phyloP scores from a whole-genome alignment of 2,329 filamentous ascomycete genomes.

The Microcyclospora tardicrescens region DNA sequence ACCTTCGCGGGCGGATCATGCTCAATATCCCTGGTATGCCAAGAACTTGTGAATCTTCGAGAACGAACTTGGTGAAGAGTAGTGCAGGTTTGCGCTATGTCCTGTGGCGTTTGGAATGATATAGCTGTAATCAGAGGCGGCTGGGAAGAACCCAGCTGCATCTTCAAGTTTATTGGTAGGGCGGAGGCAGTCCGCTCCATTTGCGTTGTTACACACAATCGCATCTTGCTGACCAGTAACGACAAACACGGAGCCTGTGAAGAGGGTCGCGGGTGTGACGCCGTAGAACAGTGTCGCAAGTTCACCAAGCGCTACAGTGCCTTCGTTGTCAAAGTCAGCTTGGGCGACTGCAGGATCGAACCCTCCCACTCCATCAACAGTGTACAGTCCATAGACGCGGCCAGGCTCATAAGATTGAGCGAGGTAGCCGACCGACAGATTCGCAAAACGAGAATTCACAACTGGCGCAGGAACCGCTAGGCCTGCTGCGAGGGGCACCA shows the following conservation, averaged over 20 bases:
- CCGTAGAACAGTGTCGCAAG: constrained; percentile 1
- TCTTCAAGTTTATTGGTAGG: too few species aligned
- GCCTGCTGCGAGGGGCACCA: neutral
- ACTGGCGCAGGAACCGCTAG: neutral
- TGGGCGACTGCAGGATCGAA: constrained; percentile 1
- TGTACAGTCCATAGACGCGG: constrained; percentile 1
- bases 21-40: too few species aligned
- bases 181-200: neutral
- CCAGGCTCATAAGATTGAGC: constrained; percentile 1
- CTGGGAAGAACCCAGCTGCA: too few species aligned
- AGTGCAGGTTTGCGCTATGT: too few species aligned
- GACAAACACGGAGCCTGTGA: neutral
- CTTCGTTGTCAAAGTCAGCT: constrained; percentile 1
- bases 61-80: too few species aligned
- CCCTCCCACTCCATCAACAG: neutral
- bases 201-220: neutral
- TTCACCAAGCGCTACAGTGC: neutral
- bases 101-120: too few species aligned
- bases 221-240: neutral
- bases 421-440: neutral
- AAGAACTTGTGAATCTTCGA: too few species aligned
- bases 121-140: too few species aligned
- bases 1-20: too few species aligned
- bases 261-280: neutral
- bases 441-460: neutral